Percentiles rank a stretch among this genome's conserved stretches.
Conservation (phyloP, 371 early-diverging fungal genomes). For the Mortierella sp. region DNA sequence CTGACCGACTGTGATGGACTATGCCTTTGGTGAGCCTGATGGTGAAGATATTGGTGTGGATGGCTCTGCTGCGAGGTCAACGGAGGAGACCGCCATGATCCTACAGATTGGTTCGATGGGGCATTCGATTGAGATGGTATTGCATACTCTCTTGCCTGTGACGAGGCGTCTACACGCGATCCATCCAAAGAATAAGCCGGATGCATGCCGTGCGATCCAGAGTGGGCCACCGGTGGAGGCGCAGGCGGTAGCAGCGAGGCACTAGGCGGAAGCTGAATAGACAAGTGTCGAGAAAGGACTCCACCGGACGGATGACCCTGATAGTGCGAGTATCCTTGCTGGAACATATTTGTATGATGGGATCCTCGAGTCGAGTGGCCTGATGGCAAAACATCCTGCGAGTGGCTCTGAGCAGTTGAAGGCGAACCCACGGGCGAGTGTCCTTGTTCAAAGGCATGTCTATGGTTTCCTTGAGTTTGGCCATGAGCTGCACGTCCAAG, state of each 20-base stretch:
- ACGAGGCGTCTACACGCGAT: conserved; percentile 1
- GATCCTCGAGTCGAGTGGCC: conserved; percentile 25
- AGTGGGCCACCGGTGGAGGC: conserved; percentile 26
- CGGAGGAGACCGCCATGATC: background rate
- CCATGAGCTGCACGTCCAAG: conserved; percentile 6
- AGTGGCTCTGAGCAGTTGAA: conserved; percentile 1
- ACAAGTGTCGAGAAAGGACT: conserved; percentile 39
- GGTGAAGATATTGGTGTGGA: conserved; percentile 14
- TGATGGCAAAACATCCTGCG: conserved; percentile 17
- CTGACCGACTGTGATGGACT: conserved; percentile 22
- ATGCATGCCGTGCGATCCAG: conserved; percentile 17
- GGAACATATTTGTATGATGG: conserved; percentile 27
- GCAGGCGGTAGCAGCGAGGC: conserved; percentile 36
- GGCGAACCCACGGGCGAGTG: conserved; percentile 11
- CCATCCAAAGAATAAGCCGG: conserved; percentile 26
- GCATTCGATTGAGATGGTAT: conserved; percentile 9
- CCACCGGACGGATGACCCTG: conserved; percentile 40
- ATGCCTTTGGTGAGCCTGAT: conserved; percentile 21
- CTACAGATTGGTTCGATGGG: conserved; percentile 1
- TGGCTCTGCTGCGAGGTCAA: conserved; percentile 12
- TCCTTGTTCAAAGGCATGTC: conserved; percentile 22
- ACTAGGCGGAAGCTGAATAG: conserved; percentile 44
- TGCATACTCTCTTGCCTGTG: conserved; percentile 5
- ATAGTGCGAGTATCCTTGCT: conserved; percentile 46
- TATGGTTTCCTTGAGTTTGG: conserved; percentile 11